Base-by-base conservation (phyloP, 108 stramenopile species). In the Cylindrotheca fusiformis region DNA sequence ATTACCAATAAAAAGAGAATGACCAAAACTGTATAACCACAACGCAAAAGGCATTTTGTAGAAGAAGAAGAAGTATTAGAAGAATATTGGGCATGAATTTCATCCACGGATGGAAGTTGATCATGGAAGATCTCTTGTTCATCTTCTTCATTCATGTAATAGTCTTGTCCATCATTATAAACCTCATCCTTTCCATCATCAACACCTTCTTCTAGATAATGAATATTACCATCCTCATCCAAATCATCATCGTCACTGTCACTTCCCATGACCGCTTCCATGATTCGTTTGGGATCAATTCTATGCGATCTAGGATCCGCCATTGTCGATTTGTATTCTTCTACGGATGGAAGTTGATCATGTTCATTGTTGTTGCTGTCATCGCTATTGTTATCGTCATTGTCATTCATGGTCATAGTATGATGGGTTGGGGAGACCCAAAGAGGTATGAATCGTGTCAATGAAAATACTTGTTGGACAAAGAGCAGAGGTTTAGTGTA, bases 301-400 rank as follows among this genome's bases (percentile, higher is more conserved):
- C 14, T 41, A 14, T 14, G 10, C 6, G 6, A 10, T 41, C 36
- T 14, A 10, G 36, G 36, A n/a, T n/a, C n/a, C 21, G 6, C 54
- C 17, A 44, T 44, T 4, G 17, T 17, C 4, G 58, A 10, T 19
- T 59, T 59, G 58, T 59, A 59, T 46, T 59, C 58, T 46, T 59
- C 58, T 8, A 59, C 58, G 10, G 17, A 29, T 17, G 58, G 58
- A 44, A 59, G 36, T 24, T 59, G 58, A 44, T 59, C 58, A 44
- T 59, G 58, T 3, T n/a, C 58, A 44, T 44, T 36, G 12, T 46
- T 36, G 10, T 41, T 14, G 36, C 14, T 14, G 14, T 41, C 36
- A 14, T 41, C 36, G 14, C 14, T 14, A 41, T 41, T 41, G 10
- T n/a, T n/a, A n/a, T n/a, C n/a, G n/a, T n/a, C n/a, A n/a, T n/a